A percentile compares a stretch with the other conserved stretches of the same genome.
phyloP scores from a whole-genome alignment of 768 basidiomycete genomes.

The Mycena capillaripes region DNA sequence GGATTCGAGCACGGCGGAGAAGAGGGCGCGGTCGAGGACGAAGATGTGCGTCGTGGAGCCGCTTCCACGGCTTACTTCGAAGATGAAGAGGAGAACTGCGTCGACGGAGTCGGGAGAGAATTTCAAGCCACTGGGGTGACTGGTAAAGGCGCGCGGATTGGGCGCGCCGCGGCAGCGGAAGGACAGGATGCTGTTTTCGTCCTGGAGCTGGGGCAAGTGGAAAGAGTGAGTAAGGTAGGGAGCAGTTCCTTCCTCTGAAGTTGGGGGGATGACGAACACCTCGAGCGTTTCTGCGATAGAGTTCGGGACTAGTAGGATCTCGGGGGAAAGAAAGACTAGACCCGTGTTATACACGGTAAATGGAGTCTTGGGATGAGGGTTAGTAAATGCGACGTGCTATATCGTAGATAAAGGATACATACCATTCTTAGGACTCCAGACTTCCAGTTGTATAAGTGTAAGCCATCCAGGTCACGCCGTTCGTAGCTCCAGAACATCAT shows the following conservation, averaged over 20 bases:
- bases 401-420: too few relatives aligned
- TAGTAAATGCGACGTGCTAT: neutral
- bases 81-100: neutral
- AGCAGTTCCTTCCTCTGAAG: neutral
- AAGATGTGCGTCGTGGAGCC: neutral
- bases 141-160: neutral
- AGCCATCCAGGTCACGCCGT: neutral
- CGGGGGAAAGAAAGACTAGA: conserved; percentile 11
- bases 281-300: conserved; percentile 1
- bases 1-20: neutral
- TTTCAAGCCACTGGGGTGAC: neutral
- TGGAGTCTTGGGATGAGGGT: neutral
- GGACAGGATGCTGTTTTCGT: neutral
- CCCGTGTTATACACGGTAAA: conserved; percentile 8
- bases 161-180: conserved; percentile 16
- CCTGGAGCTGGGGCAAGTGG: conserved; percentile 8
- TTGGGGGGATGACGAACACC: conserved; percentile 14
- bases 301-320: conserved; percentile 16
- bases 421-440: neutral
- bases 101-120: too few relatives aligned
- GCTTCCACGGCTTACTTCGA: neutral
- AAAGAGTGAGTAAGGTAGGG: neutral
- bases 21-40: neutral
- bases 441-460: conserved; percentile 11
- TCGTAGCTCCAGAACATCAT: conserved; percentile 8